Evolutionary conservation across 2,329 filamentous ascomycete genomes (phyloP).

Genomic region (Pyrenophora seminiperda): DNA sequence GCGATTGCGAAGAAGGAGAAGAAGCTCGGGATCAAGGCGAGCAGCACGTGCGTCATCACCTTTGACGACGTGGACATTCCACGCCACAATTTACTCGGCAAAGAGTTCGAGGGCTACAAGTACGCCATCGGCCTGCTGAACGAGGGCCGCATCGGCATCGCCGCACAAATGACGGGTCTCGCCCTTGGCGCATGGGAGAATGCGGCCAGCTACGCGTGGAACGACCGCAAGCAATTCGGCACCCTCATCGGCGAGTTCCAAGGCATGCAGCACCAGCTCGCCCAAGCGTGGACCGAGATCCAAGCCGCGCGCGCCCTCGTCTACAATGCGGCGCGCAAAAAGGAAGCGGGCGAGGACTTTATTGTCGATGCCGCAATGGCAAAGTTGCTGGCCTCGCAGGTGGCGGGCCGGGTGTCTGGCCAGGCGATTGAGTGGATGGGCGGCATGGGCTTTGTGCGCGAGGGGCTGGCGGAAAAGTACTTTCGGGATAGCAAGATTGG

Average conservation of each 20-base stretch:
- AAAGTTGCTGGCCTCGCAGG: conserved; percentile 92
- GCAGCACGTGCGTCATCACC: conserved; percentile 95
- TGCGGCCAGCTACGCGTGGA: conserved; percentile 93
- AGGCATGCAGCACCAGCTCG: conserved; percentile 98
- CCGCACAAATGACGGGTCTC: conserved; percentile 97
- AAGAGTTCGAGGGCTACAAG: conserved; percentile 93
- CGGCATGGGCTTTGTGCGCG: conserved; percentile 96
- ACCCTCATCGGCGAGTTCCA: conserved; percentile 94
- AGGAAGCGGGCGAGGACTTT: conserved; percentile 96
- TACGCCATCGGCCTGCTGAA: conserved; percentile 94
- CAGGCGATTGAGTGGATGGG: conserved; percentile 98
- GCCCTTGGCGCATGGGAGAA: conserved; percentile 95
- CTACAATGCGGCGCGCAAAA: conserved; percentile 95
- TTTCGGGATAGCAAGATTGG: conserved; percentile 98
- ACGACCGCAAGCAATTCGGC: conserved; percentile 97
- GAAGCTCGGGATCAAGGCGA: conserved; percentile 96
- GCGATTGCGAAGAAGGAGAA: conserved; percentile 99
- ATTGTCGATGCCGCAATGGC: conserved; percentile 97
- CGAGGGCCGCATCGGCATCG: conserved; percentile 96
- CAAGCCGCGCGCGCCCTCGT: conserved; percentile 87
- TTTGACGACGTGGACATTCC: conserved; percentile 96
- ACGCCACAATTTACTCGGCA: conserved; percentile 83
- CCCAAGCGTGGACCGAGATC: conserved; percentile 94
- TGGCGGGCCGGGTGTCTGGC: conserved; percentile 83
- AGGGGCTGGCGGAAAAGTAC: conserved; percentile 97